Percentiles rank a stretch among this genome's conserved stretches.
Evolutionary conservation across 2,329 filamentous ascomycete species (phyloP).

Genomic region (Fusarium citri): DNA sequence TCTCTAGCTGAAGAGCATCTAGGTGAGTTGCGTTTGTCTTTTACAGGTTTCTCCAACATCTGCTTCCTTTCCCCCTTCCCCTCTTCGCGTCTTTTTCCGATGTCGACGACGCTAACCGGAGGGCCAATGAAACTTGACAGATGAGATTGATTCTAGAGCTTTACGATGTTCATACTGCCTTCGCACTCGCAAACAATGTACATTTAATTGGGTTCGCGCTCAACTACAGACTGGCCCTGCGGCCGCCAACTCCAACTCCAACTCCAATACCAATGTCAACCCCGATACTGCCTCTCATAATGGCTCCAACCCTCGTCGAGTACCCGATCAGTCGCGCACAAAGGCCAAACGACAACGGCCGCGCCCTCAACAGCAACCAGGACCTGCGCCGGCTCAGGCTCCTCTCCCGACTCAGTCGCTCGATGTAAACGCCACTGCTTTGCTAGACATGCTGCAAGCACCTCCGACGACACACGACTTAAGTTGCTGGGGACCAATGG

Average conservation of each 20-base stretch:
- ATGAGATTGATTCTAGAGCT: conserved; percentile 46
- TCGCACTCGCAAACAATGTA: conserved; percentile 46
- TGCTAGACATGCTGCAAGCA: conserved; percentile 47
- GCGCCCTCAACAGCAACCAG: conserved; percentile 40
- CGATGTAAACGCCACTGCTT: conserved; percentile 44
- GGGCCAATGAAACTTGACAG: conserved; percentile 38
- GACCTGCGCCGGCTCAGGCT: conserved; percentile 39
- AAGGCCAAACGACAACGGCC: conserved; percentile 46
- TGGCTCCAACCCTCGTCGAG: conserved; percentile 36
- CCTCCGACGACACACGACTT: conserved; percentile 45
- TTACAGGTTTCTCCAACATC: not conserved
- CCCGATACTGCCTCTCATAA: conserved; percentile 32
- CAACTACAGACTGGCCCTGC: conserved; percentile 45
- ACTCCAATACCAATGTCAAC: conserved; percentile 17
- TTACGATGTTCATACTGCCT: conserved; percentile 47
- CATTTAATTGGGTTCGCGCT: conserved; percentile 46
- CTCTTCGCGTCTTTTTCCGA: conserved; percentile 33
- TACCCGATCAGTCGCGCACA: conserved; percentile 43
- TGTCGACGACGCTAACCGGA: conserved; percentile 40
- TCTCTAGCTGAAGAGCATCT: conserved; percentile 46
- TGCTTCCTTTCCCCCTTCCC: conserved; percentile 8
- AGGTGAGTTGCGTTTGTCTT: conserved; percentile 35
- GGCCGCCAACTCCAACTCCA: conserved; percentile 17
- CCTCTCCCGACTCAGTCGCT: conserved; percentile 41
- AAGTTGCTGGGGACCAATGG: conserved; percentile 46